Base-by-base conservation (phyloP, 116 monocot genomes). In the Zostera marina region DNA sequence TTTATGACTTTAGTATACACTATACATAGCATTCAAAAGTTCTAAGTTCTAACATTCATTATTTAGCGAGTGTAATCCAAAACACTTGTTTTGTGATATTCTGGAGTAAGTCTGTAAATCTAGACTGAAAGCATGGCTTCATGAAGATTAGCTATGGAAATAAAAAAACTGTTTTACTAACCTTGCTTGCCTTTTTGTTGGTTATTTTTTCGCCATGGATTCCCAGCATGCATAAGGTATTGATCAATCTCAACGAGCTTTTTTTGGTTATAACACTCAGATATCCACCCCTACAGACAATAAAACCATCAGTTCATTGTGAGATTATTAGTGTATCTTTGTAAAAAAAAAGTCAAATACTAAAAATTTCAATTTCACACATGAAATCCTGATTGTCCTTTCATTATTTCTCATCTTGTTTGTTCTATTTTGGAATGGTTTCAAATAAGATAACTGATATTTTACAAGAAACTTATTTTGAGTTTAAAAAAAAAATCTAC, bases 161-260 rank as follows among this genome's bases (percentile, higher is more conserved):
- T 16, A 7, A 12, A 8, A 24, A 12, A 54, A 38, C 2, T 26
- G 15, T 53, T 14, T 43, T 22, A 49, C 47, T 77, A 52, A 84
- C 84, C 76, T 78, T 66, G 58, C 1, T 59, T 70, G 65, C 9
- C 40, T 59, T 74, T 73, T 59, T 55, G 26, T 54, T 71, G 45
- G 25, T 40, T 56, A 22, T 10, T 61, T 67, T 68, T 88, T 56
- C 85, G 23, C 94, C 94, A 88, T 69, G 88, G 94, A 63, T 78
- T 96, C 52, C 94, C 89, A 56, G 63, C 82, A 78, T 96, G 77
- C 89, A 96, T 88, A 54, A 96, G 81, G 54, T 74, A 85, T 59
- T 58, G 73, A 8, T 88, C 94, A 66, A 96, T 88, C 10, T 79
- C 88, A 59, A 85, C 61, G 63, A 96, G 74, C 60, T 76, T 96